Percentiles rank a stretch among this genome's conserved stretches.
Conservation (phyloP, 495 filamentous ascomycete genomes). For the Pseudomonodictys pantanalensis region DNA sequence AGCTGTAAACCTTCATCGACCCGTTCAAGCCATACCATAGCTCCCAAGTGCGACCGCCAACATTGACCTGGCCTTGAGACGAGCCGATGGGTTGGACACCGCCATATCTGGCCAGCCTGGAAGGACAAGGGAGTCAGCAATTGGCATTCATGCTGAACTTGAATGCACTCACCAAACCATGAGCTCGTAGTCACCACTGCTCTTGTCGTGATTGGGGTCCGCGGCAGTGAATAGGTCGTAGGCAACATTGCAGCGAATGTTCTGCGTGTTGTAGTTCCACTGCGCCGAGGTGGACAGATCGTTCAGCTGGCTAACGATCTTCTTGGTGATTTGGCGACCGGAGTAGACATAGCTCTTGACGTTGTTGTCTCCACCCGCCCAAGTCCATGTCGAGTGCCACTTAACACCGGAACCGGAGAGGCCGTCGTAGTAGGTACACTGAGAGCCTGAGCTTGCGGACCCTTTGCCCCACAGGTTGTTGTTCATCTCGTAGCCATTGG, state of each 20-base stretch:
- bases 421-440: slow-evolving; percentile 46
- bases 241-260: slow-evolving; percentile 47
- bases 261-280: slow-evolving; percentile 45
- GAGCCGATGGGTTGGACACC: slow-evolving; percentile 45
- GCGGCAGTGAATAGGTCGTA: slow-evolving; percentile 51
- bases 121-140: background rate
- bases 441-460: slow-evolving; percentile 40
- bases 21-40: slow-evolving; percentile 44
- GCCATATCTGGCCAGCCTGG: slow-evolving; percentile 43
- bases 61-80: slow-evolving; percentile 32
- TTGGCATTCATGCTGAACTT: background rate
- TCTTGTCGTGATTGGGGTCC: slow-evolving; percentile 47
- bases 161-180: slow-evolving; percentile 49
- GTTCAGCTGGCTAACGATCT: slow-evolving; percentile 37
- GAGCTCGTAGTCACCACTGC: slow-evolving; percentile 49
- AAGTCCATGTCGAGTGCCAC: slow-evolving; percentile 47
- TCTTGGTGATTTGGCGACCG: slow-evolving; percentile 37
- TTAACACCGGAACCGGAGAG: slow-evolving; percentile 36
- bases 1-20: slow-evolving; percentile 48
- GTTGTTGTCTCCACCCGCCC: slow-evolving; percentile 43
- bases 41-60: slow-evolving; percentile 42
- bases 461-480: slow-evolving; percentile 50
- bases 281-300: slow-evolving; percentile 43
- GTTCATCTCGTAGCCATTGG: slow-evolving; percentile 44
- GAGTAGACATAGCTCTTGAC: slow-evolving; percentile 51